Base-by-base conservation (phyloP, 768 basidiomycete species). In the Tulasnella sp. region DNA sequence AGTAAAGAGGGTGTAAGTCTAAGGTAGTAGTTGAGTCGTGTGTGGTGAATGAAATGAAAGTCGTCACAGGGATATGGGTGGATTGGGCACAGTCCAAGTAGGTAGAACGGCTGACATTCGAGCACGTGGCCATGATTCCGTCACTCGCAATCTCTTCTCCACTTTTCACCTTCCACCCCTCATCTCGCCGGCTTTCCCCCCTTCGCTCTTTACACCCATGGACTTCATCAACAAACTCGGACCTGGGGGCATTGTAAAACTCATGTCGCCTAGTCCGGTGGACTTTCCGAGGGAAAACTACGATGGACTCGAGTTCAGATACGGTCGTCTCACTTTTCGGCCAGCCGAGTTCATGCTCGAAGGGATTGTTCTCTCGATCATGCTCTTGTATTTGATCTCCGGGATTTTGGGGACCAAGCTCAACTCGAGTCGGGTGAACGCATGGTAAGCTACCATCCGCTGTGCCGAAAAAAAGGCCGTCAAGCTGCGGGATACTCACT, bases 291-390 rank as follows among this genome's bases (percentile, higher is more conserved):
- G 81, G 7, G 82, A 89, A 8, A 76, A 80, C 29, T 97, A 94
- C 79, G 84, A 89, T 40, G 94, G 94, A 22, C 79, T 86, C 62
- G 86, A 97, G 79, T 89, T 83, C 79, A 84, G 81, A 74, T 95
- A 90, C 89, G 88, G 84, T 77, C 82, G 87, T 71, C 80, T 97
- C 76, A 86, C 89, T 41, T 92, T 96, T 81, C 84, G 94, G 52
- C 95, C 94, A 22, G 91, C 89, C 87, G 89, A 86, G 35, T 90
- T 95, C 81, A 80, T 87, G 77, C 81, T 80, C 19, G 95, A 97
- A 78, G 84, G 80, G 0, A 4, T 65, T 7, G 82, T 81, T 73
- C 83, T 92, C 44, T 75, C 91, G 7, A 78, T 78, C 19, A 84
- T 78, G 7, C 71, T 93, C 16, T 74, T 89, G 3, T 68, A 86